Evolutionary conservation across 1,139 yeast species (phyloP), one percentile per base, ranked within the genome.

Genomic region (Lodderomyces oxycetoniae): DNA sequence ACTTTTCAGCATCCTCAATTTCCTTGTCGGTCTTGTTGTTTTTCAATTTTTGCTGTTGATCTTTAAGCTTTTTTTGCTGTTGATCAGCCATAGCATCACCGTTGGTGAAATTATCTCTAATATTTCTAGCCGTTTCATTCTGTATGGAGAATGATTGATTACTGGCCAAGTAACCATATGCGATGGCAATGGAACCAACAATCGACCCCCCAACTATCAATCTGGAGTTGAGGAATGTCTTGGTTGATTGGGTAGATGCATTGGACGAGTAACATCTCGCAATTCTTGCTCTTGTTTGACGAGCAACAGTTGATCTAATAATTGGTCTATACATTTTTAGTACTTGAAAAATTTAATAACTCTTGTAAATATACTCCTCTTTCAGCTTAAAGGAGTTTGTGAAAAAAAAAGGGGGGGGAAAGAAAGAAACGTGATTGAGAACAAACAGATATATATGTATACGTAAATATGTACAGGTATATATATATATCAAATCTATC

Each of bases 271-370:
- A 39, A 19, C 32, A 34, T 35, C 37, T 40, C 16, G 37, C 23
- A 11, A 34, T 20, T 30, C 36, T 35, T 4, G 37, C 14, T 24
- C 26, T 24, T 10, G 31, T 20, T 26, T 31, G 41, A 34, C 43
- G 45, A 19, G 35, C 28, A 30, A 33, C 28, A 22, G 37, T 26
- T n/a, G 43, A 32, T 39, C 33, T 40, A 19, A 39, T 17, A 26
- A 42, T 32, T 17, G 30, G 27, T 42, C 44, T 42, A 36, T 39
- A 42, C 45, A 42, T 42, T 21, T 20, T 30, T 6, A 10, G 26
- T 7, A 7, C 14, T 6, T 24, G n/a, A n/a, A n/a, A n/a, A n/a
- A n/a, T n/a, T n/a, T n/a, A n/a, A n/a, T n/a, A n/a, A n/a, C n/a
- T n/a, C n/a, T n/a, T n/a, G n/a, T n/a, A n/a, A n/a, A n/a, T n/a